phyloP scores from a whole-genome alignment of 2,329 filamentous ascomycete genomes.

The Alternaria tenuissima region DNA sequence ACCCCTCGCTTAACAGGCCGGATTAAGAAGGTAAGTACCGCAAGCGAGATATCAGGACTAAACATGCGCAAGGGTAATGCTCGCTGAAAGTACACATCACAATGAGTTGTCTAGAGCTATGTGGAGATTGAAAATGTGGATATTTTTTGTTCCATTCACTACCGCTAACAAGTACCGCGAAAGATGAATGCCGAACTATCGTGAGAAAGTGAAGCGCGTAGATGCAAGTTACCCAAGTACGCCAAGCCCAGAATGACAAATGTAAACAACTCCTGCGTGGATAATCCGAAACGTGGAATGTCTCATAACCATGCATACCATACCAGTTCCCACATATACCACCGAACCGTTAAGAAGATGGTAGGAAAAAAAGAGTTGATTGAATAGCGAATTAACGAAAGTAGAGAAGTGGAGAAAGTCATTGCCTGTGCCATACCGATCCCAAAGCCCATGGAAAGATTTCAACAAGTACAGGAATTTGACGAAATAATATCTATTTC shows the following conservation, averaged over 20 bases:
- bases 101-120: neutral
- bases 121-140: neutral
- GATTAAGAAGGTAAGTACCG: neutral
- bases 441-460: conserved; percentile 1
- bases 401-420: conserved; percentile 28
- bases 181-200: neutral
- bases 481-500: conserved; percentile 24
- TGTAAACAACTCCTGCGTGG: neutral
- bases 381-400: conserved; percentile 33
- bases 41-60: conserved; percentile 3
- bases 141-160: neutral
- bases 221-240: neutral
- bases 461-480: conserved; percentile 7
- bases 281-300: conserved; percentile 8
- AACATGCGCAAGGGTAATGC: neutral
- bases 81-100: neutral
- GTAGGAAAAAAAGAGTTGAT: conserved; percentile 1
- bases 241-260: conserved; percentile 5
- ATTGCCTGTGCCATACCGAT: conserved; percentile 2
- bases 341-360: neutral
- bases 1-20: neutral
- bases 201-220: neutral
- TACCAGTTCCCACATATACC: neutral
- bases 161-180: neutral
- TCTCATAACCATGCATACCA: conserved; percentile 5